Conservation (phyloP, 2,329 filamentous ascomycete genomes). For the Aspergillus calidoustus region DNA sequence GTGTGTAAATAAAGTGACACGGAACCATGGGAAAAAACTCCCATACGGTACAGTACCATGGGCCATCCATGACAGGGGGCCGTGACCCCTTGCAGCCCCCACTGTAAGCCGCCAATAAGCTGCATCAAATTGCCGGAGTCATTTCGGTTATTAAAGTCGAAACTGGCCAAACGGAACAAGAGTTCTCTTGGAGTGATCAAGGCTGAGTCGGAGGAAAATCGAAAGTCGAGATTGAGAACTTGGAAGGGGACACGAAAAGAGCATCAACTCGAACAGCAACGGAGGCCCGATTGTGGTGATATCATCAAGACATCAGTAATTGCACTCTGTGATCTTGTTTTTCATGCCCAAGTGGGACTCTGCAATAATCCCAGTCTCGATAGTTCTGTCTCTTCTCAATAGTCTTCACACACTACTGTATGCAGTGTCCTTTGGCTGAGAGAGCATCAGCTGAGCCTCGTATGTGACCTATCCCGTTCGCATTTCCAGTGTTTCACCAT, state of each 20-base stretch:
- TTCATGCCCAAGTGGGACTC: neutral
- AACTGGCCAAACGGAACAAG: slow-evolving; percentile 6
- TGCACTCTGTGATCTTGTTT: neutral
- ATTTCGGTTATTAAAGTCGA: slow-evolving; percentile 15
- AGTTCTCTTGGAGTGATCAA: neutral
- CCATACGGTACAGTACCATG: slow-evolving; percentile 25
- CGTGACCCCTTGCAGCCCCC: slow-evolving; percentile 27
- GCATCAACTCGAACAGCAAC: neutral
- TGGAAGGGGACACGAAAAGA: neutral
- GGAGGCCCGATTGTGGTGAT: neutral
- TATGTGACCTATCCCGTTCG: slow-evolving; percentile 9
- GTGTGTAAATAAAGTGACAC: slow-evolving; percentile 22
- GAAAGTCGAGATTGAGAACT: neutral
- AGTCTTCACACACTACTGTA: neutral
- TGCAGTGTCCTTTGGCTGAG: neutral
- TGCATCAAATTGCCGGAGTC: slow-evolving; percentile 15
- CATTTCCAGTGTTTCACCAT: slow-evolving; percentile 1
- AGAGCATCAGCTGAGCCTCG: slow-evolving; percentile 6
- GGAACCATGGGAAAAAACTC: slow-evolving; percentile 20
- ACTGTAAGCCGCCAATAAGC: slow-evolving; percentile 20
- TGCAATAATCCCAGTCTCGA: neutral
- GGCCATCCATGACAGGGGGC: slow-evolving; percentile 13
- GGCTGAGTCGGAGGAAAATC: neutral
- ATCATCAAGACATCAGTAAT: slow-evolving; percentile 11
- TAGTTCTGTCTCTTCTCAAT: neutral